Evolutionary conservation across 176 grass and related monocot genomes (phyloP).

Genomic region (Oryza coarctata): DNA sequence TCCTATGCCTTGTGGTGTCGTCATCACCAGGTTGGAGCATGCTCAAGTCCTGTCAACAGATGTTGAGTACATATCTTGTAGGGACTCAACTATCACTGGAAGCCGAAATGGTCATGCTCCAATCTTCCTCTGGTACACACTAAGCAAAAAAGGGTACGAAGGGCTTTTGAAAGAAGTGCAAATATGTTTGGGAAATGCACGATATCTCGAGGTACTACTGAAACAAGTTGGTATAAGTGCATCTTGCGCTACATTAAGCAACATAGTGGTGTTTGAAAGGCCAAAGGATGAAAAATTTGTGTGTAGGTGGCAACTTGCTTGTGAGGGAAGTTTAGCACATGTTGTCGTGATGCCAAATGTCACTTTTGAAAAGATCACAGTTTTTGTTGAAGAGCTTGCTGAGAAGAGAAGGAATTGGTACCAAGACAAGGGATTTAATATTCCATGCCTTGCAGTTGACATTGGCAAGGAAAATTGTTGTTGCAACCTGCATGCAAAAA

Average conservation of each 20-base stretch:
- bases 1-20: not conserved
- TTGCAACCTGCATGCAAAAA: not conserved
- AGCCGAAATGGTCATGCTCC: not conserved
- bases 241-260: not conserved
- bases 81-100: not conserved
- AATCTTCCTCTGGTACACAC: not conserved
- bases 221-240: not conserved
- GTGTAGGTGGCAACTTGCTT: not conserved
- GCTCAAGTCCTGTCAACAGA: not conserved
- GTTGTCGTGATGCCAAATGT: not conserved
- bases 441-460: not conserved
- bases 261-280: not conserved
- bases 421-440: not conserved
- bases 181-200: not conserved
- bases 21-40: not conserved
- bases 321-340: not conserved
- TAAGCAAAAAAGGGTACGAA: not conserved
- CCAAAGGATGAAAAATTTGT: not conserved
- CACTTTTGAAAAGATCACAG: not conserved
- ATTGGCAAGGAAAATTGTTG: not conserved
- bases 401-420: not conserved
- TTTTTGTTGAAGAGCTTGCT: not conserved
- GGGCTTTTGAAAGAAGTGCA: not conserved
- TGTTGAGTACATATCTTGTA: not conserved
- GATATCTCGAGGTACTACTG: not conserved